Conservation (phyloP, 2,329 filamentous ascomycete species). For the Fusarium irregulare region DNA sequence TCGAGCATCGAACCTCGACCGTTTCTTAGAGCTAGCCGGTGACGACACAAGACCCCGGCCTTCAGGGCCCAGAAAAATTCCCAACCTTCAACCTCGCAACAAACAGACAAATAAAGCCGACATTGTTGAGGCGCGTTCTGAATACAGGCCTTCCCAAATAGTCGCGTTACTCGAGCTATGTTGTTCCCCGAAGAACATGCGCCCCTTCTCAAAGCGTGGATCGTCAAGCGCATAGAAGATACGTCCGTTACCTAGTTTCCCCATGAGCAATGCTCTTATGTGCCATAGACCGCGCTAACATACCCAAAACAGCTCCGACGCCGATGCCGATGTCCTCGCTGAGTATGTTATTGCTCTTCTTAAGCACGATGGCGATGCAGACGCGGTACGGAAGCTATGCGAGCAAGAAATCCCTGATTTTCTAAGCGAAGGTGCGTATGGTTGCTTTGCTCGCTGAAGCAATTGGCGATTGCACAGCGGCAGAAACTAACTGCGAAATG, state of each 20-base stretch:
- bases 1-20: background rate
- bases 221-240: conserved; percentile 80
- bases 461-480: background rate
- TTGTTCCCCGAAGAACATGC: conserved; percentile 72
- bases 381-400: conserved; percentile 74
- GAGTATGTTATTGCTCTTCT: conserved; percentile 86
- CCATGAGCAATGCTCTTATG: conserved; percentile 7
- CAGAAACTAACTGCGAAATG: conserved; percentile 18
- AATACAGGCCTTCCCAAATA: conserved; percentile 1
- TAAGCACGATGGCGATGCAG: conserved; percentile 73
- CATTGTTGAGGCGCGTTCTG: conserved; percentile 2
- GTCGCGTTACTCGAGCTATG: conserved; percentile 56
- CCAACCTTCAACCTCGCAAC: conserved; percentile 30
- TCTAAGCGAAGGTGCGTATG: conserved; percentile 68
- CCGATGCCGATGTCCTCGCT: conserved; percentile 82
- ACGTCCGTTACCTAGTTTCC: conserved; percentile 64
- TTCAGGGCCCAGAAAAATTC: conserved; percentile 27
- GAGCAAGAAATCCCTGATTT: conserved; percentile 81
- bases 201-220: conserved; percentile 77
- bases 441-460: background rate
- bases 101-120: background rate
- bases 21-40: conserved; percentile 20
- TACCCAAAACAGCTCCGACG: conserved; percentile 71
- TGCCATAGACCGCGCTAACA: conserved; percentile 19
- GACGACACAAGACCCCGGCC: conserved; percentile 34